phyloP scores from a whole-genome alignment of 2,329 filamentous ascomycete genomes.

The Mollisia scopiformis region DNA sequence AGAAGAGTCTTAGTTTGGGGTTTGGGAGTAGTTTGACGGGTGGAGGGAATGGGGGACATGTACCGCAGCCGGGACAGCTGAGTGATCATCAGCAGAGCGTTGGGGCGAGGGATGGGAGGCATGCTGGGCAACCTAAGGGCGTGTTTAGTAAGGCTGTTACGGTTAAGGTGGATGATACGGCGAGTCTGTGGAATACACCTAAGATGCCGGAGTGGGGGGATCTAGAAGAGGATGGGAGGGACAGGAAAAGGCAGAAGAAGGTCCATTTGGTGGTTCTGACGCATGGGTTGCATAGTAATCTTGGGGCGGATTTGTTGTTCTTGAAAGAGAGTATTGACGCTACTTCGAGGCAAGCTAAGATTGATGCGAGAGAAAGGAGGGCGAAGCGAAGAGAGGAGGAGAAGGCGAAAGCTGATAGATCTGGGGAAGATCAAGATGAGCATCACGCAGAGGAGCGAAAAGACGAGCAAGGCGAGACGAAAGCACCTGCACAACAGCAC shows the following conservation, averaged over 20 bases:
- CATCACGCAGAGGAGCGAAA: slow-evolving; percentile 22
- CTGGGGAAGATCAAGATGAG: slow-evolving; percentile 23
- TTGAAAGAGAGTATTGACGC: slow-evolving; percentile 96
- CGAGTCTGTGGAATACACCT: slow-evolving; percentile 91
- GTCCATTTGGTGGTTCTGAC: slow-evolving; percentile 91
- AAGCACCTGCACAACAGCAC: slow-evolving; percentile 11
- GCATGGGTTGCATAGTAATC: slow-evolving; percentile 93
- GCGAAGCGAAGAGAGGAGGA: slow-evolving; percentile 49
- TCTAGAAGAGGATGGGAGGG: slow-evolving; percentile 28
- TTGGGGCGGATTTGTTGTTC: slow-evolving; percentile 95
- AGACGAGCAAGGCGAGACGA: slow-evolving; percentile 21
- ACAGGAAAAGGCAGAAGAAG: slow-evolving; percentile 66
- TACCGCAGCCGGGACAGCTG: slow-evolving; percentile 64
- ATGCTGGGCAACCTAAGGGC: slow-evolving; percentile 69
- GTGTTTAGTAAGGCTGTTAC: slow-evolving; percentile 83
- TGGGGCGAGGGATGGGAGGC: slow-evolving; percentile 58
- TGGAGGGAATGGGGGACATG: slow-evolving; percentile 48
- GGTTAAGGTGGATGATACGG: slow-evolving; percentile 84
- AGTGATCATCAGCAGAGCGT: slow-evolving; percentile 74
- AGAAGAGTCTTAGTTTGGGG: slow-evolving; percentile 75
- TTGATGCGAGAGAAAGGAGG: slow-evolving; percentile 66
- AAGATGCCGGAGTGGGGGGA: slow-evolving; percentile 68
- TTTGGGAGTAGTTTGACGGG: slow-evolving; percentile 33
- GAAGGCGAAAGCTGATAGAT: slow-evolving; percentile 23
- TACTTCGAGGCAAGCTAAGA: slow-evolving; percentile 72